These are phyloP conservation scores for Entophlyctis luteolus DNA, from an alignment of 192 early-diverging fungal genomes.

Conservation along the genomic window DNA sequence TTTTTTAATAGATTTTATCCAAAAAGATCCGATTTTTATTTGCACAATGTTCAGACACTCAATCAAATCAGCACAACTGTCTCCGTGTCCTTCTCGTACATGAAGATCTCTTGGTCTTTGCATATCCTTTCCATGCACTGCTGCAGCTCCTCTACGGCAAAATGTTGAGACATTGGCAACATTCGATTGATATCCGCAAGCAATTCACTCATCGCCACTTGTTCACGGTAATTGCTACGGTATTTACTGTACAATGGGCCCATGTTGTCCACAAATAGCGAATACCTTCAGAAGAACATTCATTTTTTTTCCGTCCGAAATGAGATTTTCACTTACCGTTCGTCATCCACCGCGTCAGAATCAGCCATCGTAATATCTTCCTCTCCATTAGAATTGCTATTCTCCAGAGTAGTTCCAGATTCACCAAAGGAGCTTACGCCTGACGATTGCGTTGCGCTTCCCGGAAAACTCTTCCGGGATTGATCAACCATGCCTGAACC, in stretches of 20 bases:
- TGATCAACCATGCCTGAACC: background rate
- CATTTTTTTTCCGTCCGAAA: no score
- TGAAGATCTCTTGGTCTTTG: conserved; percentile 36
- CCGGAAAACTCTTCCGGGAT: background rate
- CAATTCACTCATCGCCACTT: conserved; percentile 37
- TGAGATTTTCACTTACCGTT: conserved; percentile 5
- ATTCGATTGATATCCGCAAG: conserved; percentile 32
- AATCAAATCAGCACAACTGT: conserved; percentile 45
- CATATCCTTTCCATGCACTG: conserved; percentile 29
- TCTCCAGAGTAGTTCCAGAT: background rate
- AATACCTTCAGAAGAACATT: conserved; percentile 18
- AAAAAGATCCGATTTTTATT: background rate
- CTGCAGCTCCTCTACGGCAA: conserved; percentile 29
- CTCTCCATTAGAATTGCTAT: background rate
- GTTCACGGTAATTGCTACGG: conserved; percentile 5
- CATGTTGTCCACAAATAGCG: conserved; percentile 12
- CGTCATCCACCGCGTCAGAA: background rate
- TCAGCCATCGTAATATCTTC: conserved; percentile 9
- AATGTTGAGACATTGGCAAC: conserved; percentile 32
- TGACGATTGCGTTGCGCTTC: conserved; percentile 1
- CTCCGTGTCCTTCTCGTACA: conserved; percentile 43
- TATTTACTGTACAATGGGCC: conserved; percentile 9
- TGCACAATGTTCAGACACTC: background rate
- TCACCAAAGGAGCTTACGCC: conserved; percentile 11
- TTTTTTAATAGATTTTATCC: no score